A percentile compares a stretch with the other conserved stretches of the same genome.
These are phyloP conservation scores for Naumovozyma dairenensis DNA, from an alignment of 805 yeast genomes.

Conservation along the genomic window DNA sequence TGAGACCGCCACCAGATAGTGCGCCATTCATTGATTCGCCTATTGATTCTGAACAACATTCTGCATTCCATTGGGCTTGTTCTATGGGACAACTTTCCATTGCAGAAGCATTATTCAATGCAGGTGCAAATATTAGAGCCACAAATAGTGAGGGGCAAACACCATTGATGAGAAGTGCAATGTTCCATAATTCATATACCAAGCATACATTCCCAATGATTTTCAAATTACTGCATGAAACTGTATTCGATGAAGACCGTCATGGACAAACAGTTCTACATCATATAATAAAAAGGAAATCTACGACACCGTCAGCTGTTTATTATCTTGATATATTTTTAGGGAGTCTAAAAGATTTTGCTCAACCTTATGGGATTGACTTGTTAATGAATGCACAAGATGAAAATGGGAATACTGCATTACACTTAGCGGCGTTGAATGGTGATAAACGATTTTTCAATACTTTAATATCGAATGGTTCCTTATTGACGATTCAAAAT, in stretches of 20 bases:
- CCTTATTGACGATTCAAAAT: conserved; percentile 40
- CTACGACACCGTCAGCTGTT: conserved; percentile 67
- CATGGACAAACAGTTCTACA: conserved; percentile 74
- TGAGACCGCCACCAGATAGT: conserved; percentile 25
- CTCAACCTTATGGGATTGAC: conserved; percentile 50
- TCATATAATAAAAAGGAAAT: conserved; percentile 65
- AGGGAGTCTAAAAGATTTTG: conserved; percentile 58
- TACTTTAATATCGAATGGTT: conserved; percentile 21
- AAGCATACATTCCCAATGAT: conserved; percentile 71
- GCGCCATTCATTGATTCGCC: conserved; percentile 49
- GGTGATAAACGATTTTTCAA: conserved; percentile 45
- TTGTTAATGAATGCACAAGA: conserved; percentile 57
- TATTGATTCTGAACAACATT: conserved; percentile 90
- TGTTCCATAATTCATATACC: conserved; percentile 81
- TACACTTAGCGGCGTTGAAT: conserved; percentile 69
- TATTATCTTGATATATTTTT: conserved; percentile 73
- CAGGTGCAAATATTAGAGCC: conserved; percentile 56
- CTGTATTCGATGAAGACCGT: conserved; percentile 68
- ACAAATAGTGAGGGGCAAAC: conserved; percentile 71
- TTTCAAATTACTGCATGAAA: conserved; percentile 63
- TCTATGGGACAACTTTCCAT: conserved; percentile 81
- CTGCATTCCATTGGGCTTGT: conserved; percentile 96
- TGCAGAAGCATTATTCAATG: conserved; percentile 61
- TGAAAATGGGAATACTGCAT: conserved; percentile 76
- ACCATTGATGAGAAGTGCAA: conserved; percentile 74